Percentiles rank a stretch among this genome's conserved stretches.
Conservation (phyloP, 2,329 filamentous ascomycete genomes). For the Tolypocladium nubicola region DNA sequence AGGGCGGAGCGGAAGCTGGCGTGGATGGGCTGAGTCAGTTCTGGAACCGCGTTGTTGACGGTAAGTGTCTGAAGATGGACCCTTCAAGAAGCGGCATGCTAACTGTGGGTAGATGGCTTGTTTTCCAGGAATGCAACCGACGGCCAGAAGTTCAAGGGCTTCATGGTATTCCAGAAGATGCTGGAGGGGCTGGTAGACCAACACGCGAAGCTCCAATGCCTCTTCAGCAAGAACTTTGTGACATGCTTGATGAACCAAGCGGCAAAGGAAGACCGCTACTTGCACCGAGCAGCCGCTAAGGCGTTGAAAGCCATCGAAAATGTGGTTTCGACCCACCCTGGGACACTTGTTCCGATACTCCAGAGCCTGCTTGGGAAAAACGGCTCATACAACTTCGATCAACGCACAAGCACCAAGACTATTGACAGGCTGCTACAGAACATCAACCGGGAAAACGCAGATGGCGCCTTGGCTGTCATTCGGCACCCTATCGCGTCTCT, state of each 20-base stretch:
- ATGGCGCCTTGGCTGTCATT: slow-evolving; percentile 38
- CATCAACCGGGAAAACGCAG: slow-evolving; percentile 44
- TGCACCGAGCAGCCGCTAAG: slow-evolving; percentile 70
- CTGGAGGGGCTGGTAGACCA: slow-evolving; percentile 43
- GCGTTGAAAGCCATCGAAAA: slow-evolving; percentile 61
- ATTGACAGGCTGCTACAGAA: slow-evolving; percentile 62
- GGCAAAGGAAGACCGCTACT: slow-evolving; percentile 63
- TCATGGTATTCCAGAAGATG: slow-evolving; percentile 74
- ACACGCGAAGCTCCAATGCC: slow-evolving; percentile 33
- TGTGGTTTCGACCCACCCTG: slow-evolving; percentile 50
- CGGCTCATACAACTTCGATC: slow-evolving; percentile 73
- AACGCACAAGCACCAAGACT: slow-evolving; percentile 75
- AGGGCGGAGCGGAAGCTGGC: slow-evolving; percentile 20
- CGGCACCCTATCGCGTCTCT: slow-evolving; percentile 28
- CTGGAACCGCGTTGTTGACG: slow-evolving; percentile 80
- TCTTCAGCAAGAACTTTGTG: slow-evolving; percentile 80
- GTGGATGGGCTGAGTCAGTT: slow-evolving; percentile 58
- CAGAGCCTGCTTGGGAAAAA: slow-evolving; percentile 57
- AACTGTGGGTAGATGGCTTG: slow-evolving; percentile 52
- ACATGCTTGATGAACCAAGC: slow-evolving; percentile 76
- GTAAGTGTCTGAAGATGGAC: slow-evolving; percentile 34
- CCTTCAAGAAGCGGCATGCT: slow-evolving; percentile 6
- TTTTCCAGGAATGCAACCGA: slow-evolving; percentile 76
- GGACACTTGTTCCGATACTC: slow-evolving; percentile 49
- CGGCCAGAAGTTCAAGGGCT: slow-evolving; percentile 85